Evolutionary conservation across 495 filamentous ascomycete genomes (phyloP).

Genomic region (Bryoglossum gracile): DNA sequence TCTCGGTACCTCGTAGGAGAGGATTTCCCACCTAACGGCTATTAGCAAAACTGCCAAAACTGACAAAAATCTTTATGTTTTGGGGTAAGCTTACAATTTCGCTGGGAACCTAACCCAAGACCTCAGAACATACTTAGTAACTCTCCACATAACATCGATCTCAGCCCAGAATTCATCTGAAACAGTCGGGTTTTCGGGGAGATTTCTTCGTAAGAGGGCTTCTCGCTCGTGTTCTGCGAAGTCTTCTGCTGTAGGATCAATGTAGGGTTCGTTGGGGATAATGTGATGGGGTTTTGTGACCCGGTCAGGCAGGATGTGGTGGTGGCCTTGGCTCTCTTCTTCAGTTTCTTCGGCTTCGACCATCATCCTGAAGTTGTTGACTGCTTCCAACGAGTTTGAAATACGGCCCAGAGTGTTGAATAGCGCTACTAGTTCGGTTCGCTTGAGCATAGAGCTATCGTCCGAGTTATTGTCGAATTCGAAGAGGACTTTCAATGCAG

Average conservation of each 20-base stretch:
- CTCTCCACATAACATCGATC: conserved; percentile 50
- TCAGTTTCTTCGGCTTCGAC: conserved; percentile 45
- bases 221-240: conserved; percentile 36
- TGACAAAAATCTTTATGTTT: too few species aligned
- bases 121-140: conserved; percentile 55
- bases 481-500: conserved; percentile 90
- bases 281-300: conserved; percentile 23
- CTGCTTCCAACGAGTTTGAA: conserved; percentile 65
- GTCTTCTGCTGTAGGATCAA: conserved; percentile 22
- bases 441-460: conserved; percentile 66
- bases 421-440: conserved; percentile 88
- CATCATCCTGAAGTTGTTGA: conserved; percentile 66
- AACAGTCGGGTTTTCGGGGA: conserved; percentile 34
- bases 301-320: conserved; percentile 5
- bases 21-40: not conserved
- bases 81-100: conserved; percentile 65
- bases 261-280: conserved; percentile 10
- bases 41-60: too few species aligned
- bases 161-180: conserved; percentile 58
- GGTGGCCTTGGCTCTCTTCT: conserved; percentile 13
- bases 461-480: conserved; percentile 74
- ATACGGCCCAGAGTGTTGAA: conserved; percentile 90
- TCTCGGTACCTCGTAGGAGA: not conserved
- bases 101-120: conserved; percentile 64
- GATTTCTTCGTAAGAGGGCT: conserved; percentile 24